Percentiles rank a stretch among this genome's conserved stretches.
Conservation (phyloP, 1,284 basidiomycete genomes). For the Tetrapyrgos nigripes region DNA sequence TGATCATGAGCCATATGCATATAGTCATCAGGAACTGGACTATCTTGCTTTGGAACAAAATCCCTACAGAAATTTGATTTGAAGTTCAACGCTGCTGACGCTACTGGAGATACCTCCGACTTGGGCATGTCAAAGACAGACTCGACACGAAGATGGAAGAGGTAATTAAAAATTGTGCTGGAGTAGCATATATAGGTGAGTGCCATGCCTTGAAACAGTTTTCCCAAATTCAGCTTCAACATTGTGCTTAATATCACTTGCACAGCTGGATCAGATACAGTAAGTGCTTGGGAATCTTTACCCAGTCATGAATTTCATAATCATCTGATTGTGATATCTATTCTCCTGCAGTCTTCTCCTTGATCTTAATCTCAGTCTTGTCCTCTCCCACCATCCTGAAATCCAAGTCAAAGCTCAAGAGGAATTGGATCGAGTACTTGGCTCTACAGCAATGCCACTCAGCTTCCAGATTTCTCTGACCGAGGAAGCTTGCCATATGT, state of each 20-base stretch:
- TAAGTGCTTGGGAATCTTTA: slow-evolving; percentile 15
- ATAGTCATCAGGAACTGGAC: slow-evolving; percentile 19
- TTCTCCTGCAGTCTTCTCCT: slow-evolving; percentile 23
- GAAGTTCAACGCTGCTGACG: not conserved
- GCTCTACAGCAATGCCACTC: too few relatives aligned
- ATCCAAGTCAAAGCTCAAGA: slow-evolving; percentile 36
- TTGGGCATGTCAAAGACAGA: too few relatives aligned
- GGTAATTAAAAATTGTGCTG: slow-evolving; percentile 26
- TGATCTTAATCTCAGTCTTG: slow-evolving; percentile 29
- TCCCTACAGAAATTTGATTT: slow-evolving; percentile 15
- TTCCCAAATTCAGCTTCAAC: too few relatives aligned
- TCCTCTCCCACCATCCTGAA: slow-evolving; percentile 36
- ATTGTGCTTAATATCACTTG: not conserved
- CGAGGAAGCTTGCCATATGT: slow-evolving; percentile 36
- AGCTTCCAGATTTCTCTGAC: slow-evolving; percentile 42
- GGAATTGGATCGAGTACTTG: slow-evolving; percentile 36
- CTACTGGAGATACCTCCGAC: not conserved
- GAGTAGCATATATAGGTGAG: slow-evolving; percentile 23
- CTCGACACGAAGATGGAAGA: slow-evolving; percentile 14
- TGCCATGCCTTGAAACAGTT: too few relatives aligned
- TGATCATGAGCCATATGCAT: too few relatives aligned
- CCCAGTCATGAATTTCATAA: not conserved
- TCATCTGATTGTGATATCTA: too few relatives aligned
- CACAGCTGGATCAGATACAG: slow-evolving; percentile 38
- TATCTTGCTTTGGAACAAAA: slow-evolving; percentile 23